Percentiles rank a stretch among this genome's conserved stretches.
Conservation (phyloP, 176 grass and related monocot genomes). For the Oryza brachyantha region DNA sequence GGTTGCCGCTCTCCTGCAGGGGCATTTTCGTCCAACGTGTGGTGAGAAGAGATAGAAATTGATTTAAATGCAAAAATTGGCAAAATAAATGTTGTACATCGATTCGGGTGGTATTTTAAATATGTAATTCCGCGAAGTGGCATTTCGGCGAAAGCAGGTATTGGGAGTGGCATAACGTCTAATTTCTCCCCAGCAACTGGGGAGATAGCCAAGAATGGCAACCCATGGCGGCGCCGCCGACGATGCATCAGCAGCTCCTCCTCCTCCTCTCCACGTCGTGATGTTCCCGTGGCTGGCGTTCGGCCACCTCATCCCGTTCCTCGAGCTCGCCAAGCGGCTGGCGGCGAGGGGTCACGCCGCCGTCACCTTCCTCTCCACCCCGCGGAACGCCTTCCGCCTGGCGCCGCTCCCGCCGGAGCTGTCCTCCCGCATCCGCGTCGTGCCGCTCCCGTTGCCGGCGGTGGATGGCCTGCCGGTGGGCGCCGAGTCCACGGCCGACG, state of each 20-base stretch:
- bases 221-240: too few species aligned
- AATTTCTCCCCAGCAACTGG: too few species aligned
- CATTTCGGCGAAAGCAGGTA: too few species aligned
- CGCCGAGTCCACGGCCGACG: constrained; percentile 27
- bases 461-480: neutral
- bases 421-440: neutral
- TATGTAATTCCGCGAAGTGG: too few species aligned
- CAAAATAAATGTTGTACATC: too few species aligned
- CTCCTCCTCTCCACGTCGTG: constrained; percentile 29
- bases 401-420: neutral
- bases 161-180: too few species aligned
- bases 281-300: constrained; percentile 39
- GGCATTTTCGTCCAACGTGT: too few species aligned
- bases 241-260: neutral
- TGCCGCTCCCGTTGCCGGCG: neutral
- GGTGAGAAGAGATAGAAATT: too few species aligned
- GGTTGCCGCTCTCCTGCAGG: too few species aligned
- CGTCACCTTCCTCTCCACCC: constrained; percentile 28
- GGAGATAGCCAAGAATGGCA: too few species aligned
- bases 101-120: too few species aligned
- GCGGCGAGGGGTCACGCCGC: neutral
- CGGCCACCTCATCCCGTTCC: constrained; percentile 35
- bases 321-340: constrained; percentile 17
- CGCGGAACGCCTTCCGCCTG: neutral
- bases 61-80: too few species aligned